Base-by-base conservation (phyloP, 306 rosid genomes). In the Trifolium fragiferum region DNA sequence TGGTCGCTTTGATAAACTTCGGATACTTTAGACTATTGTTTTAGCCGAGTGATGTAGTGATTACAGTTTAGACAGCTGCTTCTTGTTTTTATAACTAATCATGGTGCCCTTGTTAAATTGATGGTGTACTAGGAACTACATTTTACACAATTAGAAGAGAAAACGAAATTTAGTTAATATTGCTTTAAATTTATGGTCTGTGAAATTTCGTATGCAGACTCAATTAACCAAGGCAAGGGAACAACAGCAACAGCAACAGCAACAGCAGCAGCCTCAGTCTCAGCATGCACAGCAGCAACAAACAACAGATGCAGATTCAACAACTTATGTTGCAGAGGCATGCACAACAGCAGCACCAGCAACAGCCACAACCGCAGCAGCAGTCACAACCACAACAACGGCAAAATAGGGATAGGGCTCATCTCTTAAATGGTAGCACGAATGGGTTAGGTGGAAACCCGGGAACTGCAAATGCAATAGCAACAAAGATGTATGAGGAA, bases 401-500 rank as follows among this genome's bases (percentile, higher is more conserved):
- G 59, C 98, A 90, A 85, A 83, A 88, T 73, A 95, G 99, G 85
- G 99, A 95, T 73, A 95, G 98, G 70, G 78, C 87, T 50, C 97
- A 90, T 81, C 89, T 88, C 53, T 66, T 92, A 71, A 95, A 92
- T 84, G 99, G 96, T 38, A 67, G 76, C 33, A 70, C 98, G 60
- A 95, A 95, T 74, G 99, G 99, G 78, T 87, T 94, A 70, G 90
- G 80, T 71, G 96, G 93, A 79, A 92, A 86, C 74, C 81, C 97
- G 2, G 98, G 92, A 71, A 87, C 99, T 61, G 99, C 96, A 47
- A 95, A 89, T 90, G 96, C 96, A 10, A 47, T 92, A 70, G 99
- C 99, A 23, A 86, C 97, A 69, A 95, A 90, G 80, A 90, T 95
- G 99, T 95, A 95, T 0, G 99, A 95, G 86, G 99, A 95, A 53